Conservation (phyloP, 2,329 filamentous ascomycete genomes). For the Periconia sp. region DNA sequence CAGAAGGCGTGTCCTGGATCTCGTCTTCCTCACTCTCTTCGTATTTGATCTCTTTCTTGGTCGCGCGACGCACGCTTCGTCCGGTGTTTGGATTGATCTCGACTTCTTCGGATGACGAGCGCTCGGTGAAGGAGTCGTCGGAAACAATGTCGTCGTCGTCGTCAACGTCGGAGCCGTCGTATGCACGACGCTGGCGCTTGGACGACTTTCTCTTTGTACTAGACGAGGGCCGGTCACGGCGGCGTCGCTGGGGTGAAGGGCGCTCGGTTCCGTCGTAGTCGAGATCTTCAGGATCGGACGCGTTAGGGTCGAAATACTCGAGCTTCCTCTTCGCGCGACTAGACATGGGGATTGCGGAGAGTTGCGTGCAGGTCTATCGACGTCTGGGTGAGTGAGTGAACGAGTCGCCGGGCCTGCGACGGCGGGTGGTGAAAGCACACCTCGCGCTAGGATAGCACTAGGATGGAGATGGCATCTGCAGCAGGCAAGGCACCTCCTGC, state of each 20-base stretch:
- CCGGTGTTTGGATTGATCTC: constrained; percentile 63
- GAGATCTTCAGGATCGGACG: constrained; percentile 46
- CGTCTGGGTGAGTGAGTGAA: constrained; percentile 25
- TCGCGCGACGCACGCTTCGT: constrained; percentile 61
- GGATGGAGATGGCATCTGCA: constrained; percentile 31
- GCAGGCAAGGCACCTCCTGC: constrained; percentile 22
- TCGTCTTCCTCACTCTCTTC: constrained; percentile 60
- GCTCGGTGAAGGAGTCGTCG: constrained; percentile 51
- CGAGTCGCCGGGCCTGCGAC: constrained; percentile 10
- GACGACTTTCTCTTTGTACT: constrained; percentile 32
- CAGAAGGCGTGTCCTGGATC: constrained; percentile 47
- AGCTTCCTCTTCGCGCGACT: constrained; percentile 49
- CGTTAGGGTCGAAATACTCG: constrained; percentile 44
- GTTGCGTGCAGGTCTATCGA: constrained; percentile 24
- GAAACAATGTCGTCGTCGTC: constrained; percentile 55
- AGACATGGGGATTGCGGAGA: constrained; percentile 40
- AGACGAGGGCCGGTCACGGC: constrained; percentile 30
- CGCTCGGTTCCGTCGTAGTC: constrained; percentile 42
- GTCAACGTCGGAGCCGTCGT: constrained; percentile 45
- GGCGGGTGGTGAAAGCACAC: constrained; percentile 29
- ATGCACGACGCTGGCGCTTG: constrained; percentile 43
- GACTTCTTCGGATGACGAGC: constrained; percentile 52
- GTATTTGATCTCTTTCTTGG: constrained; percentile 62
- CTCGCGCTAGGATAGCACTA: constrained; percentile 21
- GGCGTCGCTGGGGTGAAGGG: constrained; percentile 38